Conservation (phyloP, 2,329 filamentous ascomycete species). For the Fusarium torreyae region DNA sequence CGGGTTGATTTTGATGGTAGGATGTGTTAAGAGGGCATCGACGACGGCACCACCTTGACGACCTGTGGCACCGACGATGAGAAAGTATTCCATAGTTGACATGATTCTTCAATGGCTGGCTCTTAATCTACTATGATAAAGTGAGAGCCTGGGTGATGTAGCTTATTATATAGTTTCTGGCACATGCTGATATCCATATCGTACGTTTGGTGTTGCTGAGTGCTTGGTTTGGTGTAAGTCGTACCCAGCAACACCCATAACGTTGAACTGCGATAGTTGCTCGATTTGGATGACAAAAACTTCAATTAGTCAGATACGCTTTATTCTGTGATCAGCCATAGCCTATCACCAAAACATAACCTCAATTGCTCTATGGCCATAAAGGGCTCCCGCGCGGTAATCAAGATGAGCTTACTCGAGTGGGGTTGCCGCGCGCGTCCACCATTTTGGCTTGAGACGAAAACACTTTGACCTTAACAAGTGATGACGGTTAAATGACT, state of each 20-base stretch:
- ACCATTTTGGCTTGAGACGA: background rate
- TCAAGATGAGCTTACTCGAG: constrained; percentile 4
- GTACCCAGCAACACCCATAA: no score
- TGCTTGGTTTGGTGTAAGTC: no score
- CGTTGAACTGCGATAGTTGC: no score
- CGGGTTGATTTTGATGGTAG: constrained; percentile 61
- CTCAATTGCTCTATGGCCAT: background rate
- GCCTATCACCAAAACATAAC: no score
- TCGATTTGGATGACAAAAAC: no score
- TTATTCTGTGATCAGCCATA: background rate
- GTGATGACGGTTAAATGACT: rapidly evolving
- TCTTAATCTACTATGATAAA: background rate
- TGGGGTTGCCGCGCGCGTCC: constrained; percentile 15
- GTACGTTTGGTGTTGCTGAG: no score
- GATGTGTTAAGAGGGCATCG: constrained; percentile 46
- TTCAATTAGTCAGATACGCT: background rate
- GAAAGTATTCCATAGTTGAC: constrained; percentile 28
- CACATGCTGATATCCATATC: no score
- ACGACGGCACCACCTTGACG: constrained; percentile 52
- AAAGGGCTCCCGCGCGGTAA: constrained; percentile 8
- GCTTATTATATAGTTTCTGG: constrained; percentile 10
- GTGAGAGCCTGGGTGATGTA: background rate
- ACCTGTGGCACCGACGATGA: constrained; percentile 52
- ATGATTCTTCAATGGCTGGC: background rate
- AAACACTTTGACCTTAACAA: constrained; percentile 9